These are phyloP conservation scores for Vanderwaltozyma tropicalis DNA, from an alignment of 805 yeast genomes.

Conservation along the genomic window DNA sequence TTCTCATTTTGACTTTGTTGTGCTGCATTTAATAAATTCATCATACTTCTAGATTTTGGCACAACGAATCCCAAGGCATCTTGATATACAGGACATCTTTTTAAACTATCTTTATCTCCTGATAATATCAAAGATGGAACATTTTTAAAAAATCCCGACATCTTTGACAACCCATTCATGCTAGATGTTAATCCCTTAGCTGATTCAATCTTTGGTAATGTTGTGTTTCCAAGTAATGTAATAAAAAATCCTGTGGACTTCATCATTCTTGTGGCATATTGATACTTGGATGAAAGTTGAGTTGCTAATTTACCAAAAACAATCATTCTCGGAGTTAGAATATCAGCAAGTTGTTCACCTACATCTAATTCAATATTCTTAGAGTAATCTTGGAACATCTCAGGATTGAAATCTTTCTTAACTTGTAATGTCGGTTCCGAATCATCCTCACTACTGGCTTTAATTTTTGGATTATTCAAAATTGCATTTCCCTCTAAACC, in stretches of 20 bases:
- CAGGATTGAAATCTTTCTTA: neutral
- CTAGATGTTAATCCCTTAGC: neutral
- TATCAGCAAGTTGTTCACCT: slow-evolving; percentile 30
- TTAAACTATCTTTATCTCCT: slow-evolving; percentile 26
- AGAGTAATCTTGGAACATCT: slow-evolving; percentile 10
- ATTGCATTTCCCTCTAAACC: slow-evolving; percentile 24
- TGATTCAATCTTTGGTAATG: neutral
- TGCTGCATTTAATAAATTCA: neutral
- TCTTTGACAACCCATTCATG: slow-evolving; percentile 9
- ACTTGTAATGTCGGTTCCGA: no score
- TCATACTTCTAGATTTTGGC: neutral
- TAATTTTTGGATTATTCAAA: slow-evolving; percentile 4
- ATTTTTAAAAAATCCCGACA: slow-evolving; percentile 24
- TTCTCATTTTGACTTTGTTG: neutral
- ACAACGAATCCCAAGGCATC: slow-evolving; percentile 25
- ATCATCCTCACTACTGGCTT: slow-evolving; percentile 13
- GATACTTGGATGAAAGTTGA: slow-evolving; percentile 45
- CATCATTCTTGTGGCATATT: slow-evolving; percentile 58
- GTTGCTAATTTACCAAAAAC: slow-evolving; percentile 33
- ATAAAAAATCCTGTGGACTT: slow-evolving; percentile 43
- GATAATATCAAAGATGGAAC: slow-evolving; percentile 23
- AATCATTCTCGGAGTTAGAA: slow-evolving; percentile 34
- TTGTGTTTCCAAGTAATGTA: slow-evolving; percentile 15
- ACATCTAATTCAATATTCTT: slow-evolving; percentile 29
- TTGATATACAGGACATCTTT: slow-evolving; percentile 31